A percentile compares a stretch with the other conserved stretches of the same genome.
These are phyloP conservation scores for Volvox carteri DNA, from an alignment of 163 green algal species.

Conservation along the genomic window DNA sequence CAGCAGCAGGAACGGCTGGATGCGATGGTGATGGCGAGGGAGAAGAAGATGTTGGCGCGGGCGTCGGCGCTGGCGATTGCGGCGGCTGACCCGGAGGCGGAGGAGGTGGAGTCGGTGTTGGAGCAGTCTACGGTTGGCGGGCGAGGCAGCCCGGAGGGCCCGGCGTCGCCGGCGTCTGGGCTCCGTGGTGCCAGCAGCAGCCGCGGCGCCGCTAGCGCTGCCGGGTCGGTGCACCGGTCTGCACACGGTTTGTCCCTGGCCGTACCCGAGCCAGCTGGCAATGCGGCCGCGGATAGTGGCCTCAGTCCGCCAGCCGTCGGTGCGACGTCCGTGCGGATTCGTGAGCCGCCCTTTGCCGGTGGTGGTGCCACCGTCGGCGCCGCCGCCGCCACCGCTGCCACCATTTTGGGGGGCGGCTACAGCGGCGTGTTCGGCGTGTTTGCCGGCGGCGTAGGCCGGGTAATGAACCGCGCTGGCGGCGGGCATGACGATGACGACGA, in stretches of 20 bases:
- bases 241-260: neutral
- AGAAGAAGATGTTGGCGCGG: neutral
- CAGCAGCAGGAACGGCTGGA: slow-evolving; percentile 44
- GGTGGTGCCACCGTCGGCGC: neutral
- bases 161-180: neutral
- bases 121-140: neutral
- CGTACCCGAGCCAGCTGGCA: neutral
- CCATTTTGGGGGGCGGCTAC: neutral
- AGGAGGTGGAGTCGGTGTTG: neutral
- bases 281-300: neutral
- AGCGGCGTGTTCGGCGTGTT: neutral
- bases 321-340: neutral
- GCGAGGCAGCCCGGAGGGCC: neutral
- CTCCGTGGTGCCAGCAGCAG: neutral
- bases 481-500: slow-evolving; percentile 7
- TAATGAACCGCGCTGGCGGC: neutral
- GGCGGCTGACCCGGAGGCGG: neutral
- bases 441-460: slow-evolving; percentile 4
- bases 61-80: neutral
- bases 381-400: neutral
- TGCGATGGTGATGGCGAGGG: neutral
- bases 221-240: neutral
- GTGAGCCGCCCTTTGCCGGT: neutral
- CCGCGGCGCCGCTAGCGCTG: neutral
- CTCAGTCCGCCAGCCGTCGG: neutral